A percentile compares a stretch with the other conserved stretches of the same genome.
Evolutionary conservation across 2,329 filamentous ascomycete genomes (phyloP).

Genomic region (Aureobasidium mangrovei): DNA sequence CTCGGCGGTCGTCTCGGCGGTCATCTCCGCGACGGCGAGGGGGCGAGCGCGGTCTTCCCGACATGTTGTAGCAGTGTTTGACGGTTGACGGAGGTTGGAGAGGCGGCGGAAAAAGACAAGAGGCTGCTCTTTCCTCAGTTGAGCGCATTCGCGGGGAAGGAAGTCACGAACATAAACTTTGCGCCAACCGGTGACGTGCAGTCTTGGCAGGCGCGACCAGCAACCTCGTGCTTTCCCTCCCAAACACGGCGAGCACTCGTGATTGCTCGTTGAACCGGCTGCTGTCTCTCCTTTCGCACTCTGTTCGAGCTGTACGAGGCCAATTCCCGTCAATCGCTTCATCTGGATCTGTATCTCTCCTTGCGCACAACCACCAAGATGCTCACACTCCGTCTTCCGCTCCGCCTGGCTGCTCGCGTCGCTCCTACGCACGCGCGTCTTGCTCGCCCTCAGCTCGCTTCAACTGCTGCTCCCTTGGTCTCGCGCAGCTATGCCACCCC

Average conservation of each 20-base stretch:
- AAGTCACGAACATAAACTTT: background rate
- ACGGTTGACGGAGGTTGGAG: background rate
- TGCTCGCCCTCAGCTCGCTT: background rate
- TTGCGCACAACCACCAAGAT: constrained; percentile 3
- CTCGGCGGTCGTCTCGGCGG: constrained; percentile 12
- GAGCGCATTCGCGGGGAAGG: background rate
- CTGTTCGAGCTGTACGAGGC: background rate
- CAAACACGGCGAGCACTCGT: background rate
- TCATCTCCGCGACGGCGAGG: constrained; percentile 9
- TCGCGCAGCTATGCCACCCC: background rate
- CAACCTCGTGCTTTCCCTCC: constrained; percentile 3
- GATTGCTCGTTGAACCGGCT: background rate
- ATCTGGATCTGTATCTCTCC: background rate
- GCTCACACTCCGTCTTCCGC: constrained; percentile 13
- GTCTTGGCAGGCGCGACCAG: background rate
- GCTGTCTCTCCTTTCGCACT: background rate
- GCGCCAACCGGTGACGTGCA: background rate
- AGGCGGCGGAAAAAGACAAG: background rate
- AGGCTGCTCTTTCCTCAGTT: too few species aligned
- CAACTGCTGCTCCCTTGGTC: background rate
- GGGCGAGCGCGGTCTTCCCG: constrained; percentile 12
- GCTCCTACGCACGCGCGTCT: background rate
- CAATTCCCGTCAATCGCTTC: background rate
- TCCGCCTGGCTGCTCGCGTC: constrained; percentile 11
- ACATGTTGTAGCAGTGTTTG: constrained; percentile 1